Evolutionary conservation across 1,139 yeast genomes (phyloP), one percentile per base, ranked within the genome.

Genomic region (Geotrichum candidum): DNA sequence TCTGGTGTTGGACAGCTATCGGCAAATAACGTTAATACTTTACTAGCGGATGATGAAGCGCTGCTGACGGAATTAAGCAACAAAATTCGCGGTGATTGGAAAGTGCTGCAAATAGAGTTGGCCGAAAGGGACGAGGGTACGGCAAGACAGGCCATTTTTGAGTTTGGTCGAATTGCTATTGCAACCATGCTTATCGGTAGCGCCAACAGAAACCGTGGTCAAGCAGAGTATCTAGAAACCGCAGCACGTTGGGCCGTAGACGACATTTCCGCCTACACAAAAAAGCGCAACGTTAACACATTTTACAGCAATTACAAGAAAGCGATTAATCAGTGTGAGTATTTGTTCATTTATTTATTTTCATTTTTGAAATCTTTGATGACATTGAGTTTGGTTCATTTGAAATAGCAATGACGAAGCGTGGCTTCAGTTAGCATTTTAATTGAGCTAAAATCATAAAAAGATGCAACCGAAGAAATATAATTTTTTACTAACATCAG

Each of bases 101-200:
- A n/a, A 51, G 22, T 54, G 60, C 41, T 48, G 62, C n/a, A 64
- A 52, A 4, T 56, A 52, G 45, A 38, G 45, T 38, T 1, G 58
- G 63, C 25, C 61, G 65, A 22, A 55, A 67, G 9, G 64, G 62
- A 38, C n/a, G 45, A 38, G 15, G n/a, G 45, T 13, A 61, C 60
- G 7, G 70, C 69, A 7, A 57, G 73, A 29, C 60, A 64, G 18
- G 54, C 64, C 29, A 64, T 69, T 38, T 62, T 69, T 46, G 64
- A 59, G 31, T 63, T 70, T n/a, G 72, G 69, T 11, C 67, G 68
- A 18, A 61, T 69, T 7, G 53, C 68, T 15, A 60, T 64, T 22
- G 55, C 67, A 3, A 60, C 67, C 22, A 61, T 70, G 33, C 60
- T 68, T 10, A 54, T 66, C 22, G 54, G 63, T 22, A 66, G 66